These are phyloP conservation scores for Claviceps sp. DNA, from an alignment of 2,329 filamentous ascomycete species.

Conservation along the genomic window DNA sequence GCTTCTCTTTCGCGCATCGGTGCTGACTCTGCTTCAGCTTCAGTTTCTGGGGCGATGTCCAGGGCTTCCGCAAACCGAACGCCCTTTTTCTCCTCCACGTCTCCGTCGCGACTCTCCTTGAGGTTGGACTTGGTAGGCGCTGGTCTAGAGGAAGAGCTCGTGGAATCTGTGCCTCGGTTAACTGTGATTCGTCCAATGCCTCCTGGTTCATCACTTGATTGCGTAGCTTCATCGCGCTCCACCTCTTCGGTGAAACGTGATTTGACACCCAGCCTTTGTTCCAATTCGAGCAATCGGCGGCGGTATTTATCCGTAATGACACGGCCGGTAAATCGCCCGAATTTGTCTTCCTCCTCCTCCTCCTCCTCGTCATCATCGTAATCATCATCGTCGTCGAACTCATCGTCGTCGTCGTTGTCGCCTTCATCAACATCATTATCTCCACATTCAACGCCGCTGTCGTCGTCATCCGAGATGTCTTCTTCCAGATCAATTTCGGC, in stretches of 20 bases:
- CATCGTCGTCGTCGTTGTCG: slow-evolving; percentile 32
- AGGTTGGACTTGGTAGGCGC: slow-evolving; percentile 20
- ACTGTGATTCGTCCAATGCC: slow-evolving; percentile 45
- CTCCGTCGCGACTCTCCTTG: slow-evolving; percentile 15
- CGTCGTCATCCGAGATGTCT: slow-evolving; percentile 36
- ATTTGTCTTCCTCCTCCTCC: slow-evolving; percentile 63
- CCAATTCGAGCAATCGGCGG: slow-evolving; percentile 71
- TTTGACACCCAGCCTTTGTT: slow-evolving; percentile 56
- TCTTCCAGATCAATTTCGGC: slow-evolving; percentile 82
- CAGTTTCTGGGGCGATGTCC: slow-evolving; percentile 46
- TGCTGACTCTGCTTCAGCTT: slow-evolving; percentile 8
- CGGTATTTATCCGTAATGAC: slow-evolving; percentile 63
- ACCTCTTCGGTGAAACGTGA: slow-evolving; percentile 40
- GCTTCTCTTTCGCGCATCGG: slow-evolving; percentile 13
- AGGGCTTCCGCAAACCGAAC: slow-evolving; percentile 69
- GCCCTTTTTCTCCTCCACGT: slow-evolving; percentile 41
- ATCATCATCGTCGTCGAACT: slow-evolving; percentile 34
- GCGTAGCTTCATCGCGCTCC: slow-evolving; percentile 24
- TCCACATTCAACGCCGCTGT: slow-evolving; percentile 40
- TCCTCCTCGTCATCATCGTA: slow-evolving; percentile 37
- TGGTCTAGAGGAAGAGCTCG: slow-evolving; percentile 10
- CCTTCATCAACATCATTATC: slow-evolving; percentile 37
- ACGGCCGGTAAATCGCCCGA: slow-evolving; percentile 56
- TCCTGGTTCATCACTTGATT: slow-evolving; percentile 26
- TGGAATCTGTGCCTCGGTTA: slow-evolving; percentile 13